Evolutionary conservation across 495 filamentous ascomycete genomes (phyloP).

Genomic region (Oleoguttula mirabilis): DNA sequence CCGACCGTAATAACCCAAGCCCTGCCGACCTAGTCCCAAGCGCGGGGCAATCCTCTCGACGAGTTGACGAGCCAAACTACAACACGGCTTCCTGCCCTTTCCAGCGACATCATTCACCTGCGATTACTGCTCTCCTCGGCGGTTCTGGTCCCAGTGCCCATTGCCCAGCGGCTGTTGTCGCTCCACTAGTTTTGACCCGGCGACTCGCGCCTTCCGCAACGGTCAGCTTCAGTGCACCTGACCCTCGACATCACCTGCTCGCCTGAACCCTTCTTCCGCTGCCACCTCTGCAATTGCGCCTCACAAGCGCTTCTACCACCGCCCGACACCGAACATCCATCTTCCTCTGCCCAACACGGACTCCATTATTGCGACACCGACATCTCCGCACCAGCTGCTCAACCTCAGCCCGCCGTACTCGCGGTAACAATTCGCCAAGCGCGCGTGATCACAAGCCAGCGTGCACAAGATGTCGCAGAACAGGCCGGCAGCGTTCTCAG

Average conservation of each 20-base stretch:
- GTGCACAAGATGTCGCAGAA: conserved; percentile 52
- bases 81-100: background rate
- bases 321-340: background rate
- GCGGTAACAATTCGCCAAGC: conserved; percentile 25
- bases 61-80: background rate
- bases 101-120: background rate
- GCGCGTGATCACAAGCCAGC: conserved; percentile 6
- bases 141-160: background rate
- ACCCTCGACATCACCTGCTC: conserved; percentile 3
- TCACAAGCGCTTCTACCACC: background rate
- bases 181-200: background rate
- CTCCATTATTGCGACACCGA: conserved; percentile 29
- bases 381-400: conserved; percentile 35
- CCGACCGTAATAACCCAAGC: too few relatives aligned
- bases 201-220: conserved; percentile 1
- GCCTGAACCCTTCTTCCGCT: background rate
- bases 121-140: too few relatives aligned
- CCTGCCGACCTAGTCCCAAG: too few relatives aligned
- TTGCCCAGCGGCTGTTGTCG: background rate
- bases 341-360: conserved; percentile 40
- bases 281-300: background rate
- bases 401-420: conserved; percentile 38
- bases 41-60: background rate
- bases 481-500: conserved; percentile 61
- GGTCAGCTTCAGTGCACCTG: conserved; percentile 1